Conservation (phyloP, 106 monocot species). For the Dendrobium catenatum region DNA sequence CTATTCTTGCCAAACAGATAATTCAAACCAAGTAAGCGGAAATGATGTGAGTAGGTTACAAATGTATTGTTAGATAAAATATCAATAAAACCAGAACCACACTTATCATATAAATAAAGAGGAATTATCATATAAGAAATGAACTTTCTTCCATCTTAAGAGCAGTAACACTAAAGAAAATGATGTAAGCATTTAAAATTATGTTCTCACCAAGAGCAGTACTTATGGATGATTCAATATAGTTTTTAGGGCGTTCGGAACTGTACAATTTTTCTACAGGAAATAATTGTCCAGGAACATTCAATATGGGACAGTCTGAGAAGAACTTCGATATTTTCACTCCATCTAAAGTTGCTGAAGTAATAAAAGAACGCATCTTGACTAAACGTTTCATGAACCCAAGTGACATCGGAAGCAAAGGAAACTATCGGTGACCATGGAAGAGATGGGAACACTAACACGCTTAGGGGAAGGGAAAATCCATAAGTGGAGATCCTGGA, state of each 20-base stretch:
- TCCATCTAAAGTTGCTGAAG: conserved; percentile 96
- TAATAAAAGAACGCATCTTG: conserved; percentile 68
- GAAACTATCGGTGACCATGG: too few species aligned
- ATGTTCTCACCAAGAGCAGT: conserved; percentile 67
- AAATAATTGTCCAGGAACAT: conserved; percentile 85
- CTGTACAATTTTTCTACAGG: conserved; percentile 89
- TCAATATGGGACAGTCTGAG: conserved; percentile 79
- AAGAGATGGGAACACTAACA: too few species aligned
- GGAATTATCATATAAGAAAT: neutral
- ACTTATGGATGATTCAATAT: conserved; percentile 74
- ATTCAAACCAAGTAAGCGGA: neutral
- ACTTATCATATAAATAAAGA: neutral
- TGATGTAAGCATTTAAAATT: neutral
- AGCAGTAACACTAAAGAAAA: neutral
- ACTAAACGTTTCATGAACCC: conserved; percentile 90
- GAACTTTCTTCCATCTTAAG: neutral
- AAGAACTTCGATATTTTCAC: conserved; percentile 91
- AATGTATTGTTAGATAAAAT: neutral
- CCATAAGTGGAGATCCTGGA: too few species aligned
- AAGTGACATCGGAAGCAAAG: conserved; percentile 37
- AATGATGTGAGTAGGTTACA: neutral
- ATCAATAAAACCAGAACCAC: neutral
- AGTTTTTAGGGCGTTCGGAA: conserved; percentile 69
- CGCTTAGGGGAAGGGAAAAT: too few species aligned
- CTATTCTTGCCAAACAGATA: too few species aligned